Conservation (phyloP, 768 basidiomycete genomes). For the Tulasnella sp. region DNA sequence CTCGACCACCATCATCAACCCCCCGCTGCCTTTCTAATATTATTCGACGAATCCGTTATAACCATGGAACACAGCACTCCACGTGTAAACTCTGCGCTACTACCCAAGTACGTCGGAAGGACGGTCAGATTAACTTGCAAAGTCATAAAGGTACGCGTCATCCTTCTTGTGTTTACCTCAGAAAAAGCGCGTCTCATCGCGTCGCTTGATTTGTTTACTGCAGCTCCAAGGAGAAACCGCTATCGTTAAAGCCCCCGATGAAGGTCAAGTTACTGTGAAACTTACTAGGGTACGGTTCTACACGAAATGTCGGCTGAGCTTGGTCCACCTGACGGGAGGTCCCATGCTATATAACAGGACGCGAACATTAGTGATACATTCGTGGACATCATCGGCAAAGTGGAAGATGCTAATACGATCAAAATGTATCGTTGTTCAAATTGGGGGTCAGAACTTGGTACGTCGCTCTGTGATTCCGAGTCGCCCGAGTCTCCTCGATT, state of each 20-base stretch:
- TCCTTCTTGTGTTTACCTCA: not conserved
- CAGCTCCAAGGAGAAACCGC: slow-evolving; percentile 40
- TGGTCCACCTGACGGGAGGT: slow-evolving; percentile 8
- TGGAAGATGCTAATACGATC: slow-evolving; percentile 47
- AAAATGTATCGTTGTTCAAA: slow-evolving; percentile 47
- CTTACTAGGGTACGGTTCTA: slow-evolving; percentile 36
- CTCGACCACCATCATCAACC: not conserved
- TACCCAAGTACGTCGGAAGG: slow-evolving; percentile 45
- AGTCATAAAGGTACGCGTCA: slow-evolving; percentile 42
- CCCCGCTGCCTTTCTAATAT: too few relatives aligned
- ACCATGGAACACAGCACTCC: slow-evolving; percentile 32
- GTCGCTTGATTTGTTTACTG: slow-evolving; percentile 9
- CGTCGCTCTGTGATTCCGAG: slow-evolving; percentile 24
- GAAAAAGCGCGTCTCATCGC: not conserved
- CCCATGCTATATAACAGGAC: slow-evolving; percentile 30
- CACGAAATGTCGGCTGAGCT: not conserved
- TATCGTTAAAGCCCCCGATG: slow-evolving; percentile 59
- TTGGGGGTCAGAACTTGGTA: slow-evolving; percentile 58
- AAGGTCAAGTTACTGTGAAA: slow-evolving; percentile 48
- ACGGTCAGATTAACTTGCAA: slow-evolving; percentile 57
- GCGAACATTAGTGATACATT: slow-evolving; percentile 44
- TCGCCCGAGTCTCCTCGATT: not conserved
- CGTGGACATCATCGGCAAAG: slow-evolving; percentile 61
- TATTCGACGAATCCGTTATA: too few relatives aligned
- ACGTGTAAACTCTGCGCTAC: slow-evolving; percentile 56